phyloP scores from a whole-genome alignment of 805 yeast genomes.

The Vanderwaltozyma tropicalis region DNA sequence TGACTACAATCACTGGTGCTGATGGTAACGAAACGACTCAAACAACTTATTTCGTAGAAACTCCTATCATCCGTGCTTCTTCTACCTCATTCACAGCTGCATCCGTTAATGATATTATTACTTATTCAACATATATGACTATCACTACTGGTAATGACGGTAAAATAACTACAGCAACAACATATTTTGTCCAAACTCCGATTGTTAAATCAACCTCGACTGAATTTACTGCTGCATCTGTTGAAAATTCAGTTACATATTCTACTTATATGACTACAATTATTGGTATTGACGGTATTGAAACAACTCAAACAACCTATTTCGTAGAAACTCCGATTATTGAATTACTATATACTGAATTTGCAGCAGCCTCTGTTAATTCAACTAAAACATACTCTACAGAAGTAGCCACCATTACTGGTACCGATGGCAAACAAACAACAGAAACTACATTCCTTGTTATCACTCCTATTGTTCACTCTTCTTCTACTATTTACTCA shows the following conservation, averaged over 20 bases:
- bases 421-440: slow-evolving; percentile 1
- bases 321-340: background rate
- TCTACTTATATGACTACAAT: background rate
- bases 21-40: slow-evolving; percentile 2
- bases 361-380: no score
- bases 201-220: background rate
- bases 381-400: background rate
- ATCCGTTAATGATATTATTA: background rate
- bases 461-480: background rate
- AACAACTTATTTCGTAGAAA: slow-evolving; percentile 3
- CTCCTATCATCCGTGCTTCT: slow-evolving; percentile 1
- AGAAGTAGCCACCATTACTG: background rate
- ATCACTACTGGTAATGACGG: slow-evolving; percentile 1
- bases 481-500: no score
- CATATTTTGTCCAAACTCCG: slow-evolving; percentile 5
- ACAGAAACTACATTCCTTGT: background rate
- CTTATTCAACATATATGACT: background rate
- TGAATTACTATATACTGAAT: background rate
- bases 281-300: background rate
- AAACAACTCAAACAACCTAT: background rate
- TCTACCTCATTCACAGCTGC: background rate
- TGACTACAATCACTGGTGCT: slow-evolving; percentile 3
- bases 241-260: background rate
- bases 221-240: background rate
- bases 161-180: background rate